Evolutionary conservation across 805 yeast genomes (phyloP), one percentile per base, ranked within the genome.

Genomic region (Grigorovia jiainica): DNA sequence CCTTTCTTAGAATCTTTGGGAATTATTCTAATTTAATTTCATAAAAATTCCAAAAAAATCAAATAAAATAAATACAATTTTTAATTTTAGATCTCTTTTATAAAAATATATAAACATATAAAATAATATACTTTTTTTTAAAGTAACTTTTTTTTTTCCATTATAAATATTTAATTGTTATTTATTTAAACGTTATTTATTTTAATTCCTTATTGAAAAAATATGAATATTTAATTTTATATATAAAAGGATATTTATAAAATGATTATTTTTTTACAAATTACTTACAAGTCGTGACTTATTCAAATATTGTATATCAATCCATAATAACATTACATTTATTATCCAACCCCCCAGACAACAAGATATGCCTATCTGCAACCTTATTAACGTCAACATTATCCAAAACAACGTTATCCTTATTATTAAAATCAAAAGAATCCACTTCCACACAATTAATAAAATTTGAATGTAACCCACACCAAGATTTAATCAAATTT

Each of bases 391-490:
- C 44, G 3, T 16, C 23, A 5, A 13, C 11, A 8, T 27, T 27
- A 7, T 13, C n/a, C 6, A 4, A 13, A 10, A 13, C 31, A 11
- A 13, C n/a, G 15, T 13, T 6, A 13, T 27, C 15, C 7, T 11
- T 4, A 24, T 31, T 13, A 27, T 20, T 18, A n/a, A 37, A 38
- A 58, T 61, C 64, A 46, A 27, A 54, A 45, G 25, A 36, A 37
- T 54, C 52, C 16, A 46, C 19, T 15, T 44, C 63, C 7, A 87
- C 63, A 38, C 75, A 68, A 49, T 78, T 83, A 2, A 87, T 73
- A 60, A 87, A 89, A 21, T 84, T 87, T n/a, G 76, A 79, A 58
- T 87, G 95, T 0, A 70, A 68, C 38, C 74, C 78, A 3, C 56
- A 58, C 37, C 86, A 65, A 1, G 76, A 68, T 37, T 72, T 62